Evolutionary conservation across 495 filamentous ascomycete genomes (phyloP).

Genomic region (Talaromyces adpressus): DNA sequence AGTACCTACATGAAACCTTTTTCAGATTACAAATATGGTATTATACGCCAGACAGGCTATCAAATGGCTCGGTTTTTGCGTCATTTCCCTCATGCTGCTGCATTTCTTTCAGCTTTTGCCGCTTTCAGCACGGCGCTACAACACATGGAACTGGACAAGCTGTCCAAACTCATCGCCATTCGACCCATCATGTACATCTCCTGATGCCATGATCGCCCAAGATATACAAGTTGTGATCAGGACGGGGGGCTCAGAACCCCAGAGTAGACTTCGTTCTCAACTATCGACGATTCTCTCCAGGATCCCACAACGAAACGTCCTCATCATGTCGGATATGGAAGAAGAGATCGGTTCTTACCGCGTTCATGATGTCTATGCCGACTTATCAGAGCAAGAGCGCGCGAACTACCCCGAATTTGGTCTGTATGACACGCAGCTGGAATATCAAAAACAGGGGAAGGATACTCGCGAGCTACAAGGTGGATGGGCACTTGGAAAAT

Average conservation of each 20-base stretch:
- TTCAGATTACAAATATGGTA: background rate
- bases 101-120: background rate
- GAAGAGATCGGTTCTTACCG: constrained; percentile 39
- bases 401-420: constrained; percentile 42
- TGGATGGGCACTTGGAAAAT: constrained; percentile 53
- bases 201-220: background rate
- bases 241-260: constrained; percentile 1
- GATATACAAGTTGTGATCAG: background rate
- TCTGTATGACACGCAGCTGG: constrained; percentile 42
- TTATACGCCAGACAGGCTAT: background rate
- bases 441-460: constrained; percentile 32
- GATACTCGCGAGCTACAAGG: constrained; percentile 13
- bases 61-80: background rate
- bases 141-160: background rate
- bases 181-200: background rate
- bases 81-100: background rate
- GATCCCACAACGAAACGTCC: constrained; percentile 14
- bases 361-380: constrained; percentile 44
- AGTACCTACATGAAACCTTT: background rate
- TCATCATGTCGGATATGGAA: constrained; percentile 52
- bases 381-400: constrained; percentile 27
- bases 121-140: constrained; percentile 4
- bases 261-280: constrained; percentile 2
- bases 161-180: background rate
- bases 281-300: background rate